Evolutionary conservation across 1,139 yeast genomes (phyloP), one percentile per base, ranked within the genome.

Genomic region (Pichia sp.): DNA sequence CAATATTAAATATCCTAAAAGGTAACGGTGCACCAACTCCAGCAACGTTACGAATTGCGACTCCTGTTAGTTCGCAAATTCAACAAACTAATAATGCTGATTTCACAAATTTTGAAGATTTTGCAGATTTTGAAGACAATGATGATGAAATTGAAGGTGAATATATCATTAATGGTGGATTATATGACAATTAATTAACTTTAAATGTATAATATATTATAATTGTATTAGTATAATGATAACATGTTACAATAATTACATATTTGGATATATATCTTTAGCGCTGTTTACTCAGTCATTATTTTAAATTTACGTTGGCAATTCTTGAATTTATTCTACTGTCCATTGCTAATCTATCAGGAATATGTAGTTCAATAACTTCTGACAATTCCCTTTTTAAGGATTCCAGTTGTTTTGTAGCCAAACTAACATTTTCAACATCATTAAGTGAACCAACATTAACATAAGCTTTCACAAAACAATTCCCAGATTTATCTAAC

Each of bases 301-400:
- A 19, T 19, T 36, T n/a, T 25, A 10, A 25, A 22, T 46, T 51
- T n/a, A 38, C 38, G 16, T 52, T 44, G 14, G 59, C 66, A 42
- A 66, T 60, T 47, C 59, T 61, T 7, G 69, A 68, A 56, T 62
- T 72, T 46, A 80, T 73, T 60, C 96, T 74, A 5, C 90, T 79
- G 66, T 90, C 96, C 88, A 89, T 87, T 44, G 75, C 74, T 66
- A 80, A 82, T 59, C 96, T 73, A 64, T 87, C 95, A 2, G 96
- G 96, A 42, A 86, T 78, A 42, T 74, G 80, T 49, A 90, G 72
- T 49, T 81, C 80, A 19, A 90, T 75, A 52, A 89, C 71, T 16
- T 89, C 90, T 53, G 76, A 72, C 56, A 90, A 70, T 52, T 82
- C 87, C 22, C 74, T 80, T 66, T 86, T 89, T 44, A 88, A 68